Percentiles rank a stretch among this genome's conserved stretches.
Conservation (phyloP, 495 filamentous ascomycete species). For the Aspergillus carlsbadensis region DNA sequence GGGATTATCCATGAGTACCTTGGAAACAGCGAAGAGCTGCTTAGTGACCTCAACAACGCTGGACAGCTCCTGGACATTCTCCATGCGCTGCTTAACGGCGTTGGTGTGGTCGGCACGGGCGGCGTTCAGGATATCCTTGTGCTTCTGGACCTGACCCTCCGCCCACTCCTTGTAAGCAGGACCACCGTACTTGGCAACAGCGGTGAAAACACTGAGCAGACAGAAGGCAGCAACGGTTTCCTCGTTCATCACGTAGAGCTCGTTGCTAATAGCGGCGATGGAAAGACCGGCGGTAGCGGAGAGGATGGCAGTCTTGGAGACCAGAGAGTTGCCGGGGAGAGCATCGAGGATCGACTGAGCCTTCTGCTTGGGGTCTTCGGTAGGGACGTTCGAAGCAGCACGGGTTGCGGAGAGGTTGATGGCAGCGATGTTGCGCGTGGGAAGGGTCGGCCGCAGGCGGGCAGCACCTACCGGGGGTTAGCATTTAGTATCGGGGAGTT, state of each 20-base stretch:
- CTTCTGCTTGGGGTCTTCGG: conserved; percentile 85
- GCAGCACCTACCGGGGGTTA: conserved; percentile 68
- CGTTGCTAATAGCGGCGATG: conserved; percentile 96
- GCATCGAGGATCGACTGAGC: conserved; percentile 92
- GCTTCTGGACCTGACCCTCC: conserved; percentile 77
- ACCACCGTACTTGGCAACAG: conserved; percentile 85
- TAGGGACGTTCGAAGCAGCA: conserved; percentile 71
- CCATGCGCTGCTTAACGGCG: conserved; percentile 90
- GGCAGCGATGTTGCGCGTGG: conserved; percentile 69
- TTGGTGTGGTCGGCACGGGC: conserved; percentile 91
- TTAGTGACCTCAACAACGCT: conserved; percentile 95
- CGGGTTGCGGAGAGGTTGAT: conserved; percentile 64
- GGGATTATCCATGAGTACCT: conserved; percentile 54
- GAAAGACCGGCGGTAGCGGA: conserved; percentile 88
- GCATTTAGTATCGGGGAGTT: conserved; percentile 17
- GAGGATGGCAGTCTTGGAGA: conserved; percentile 94
- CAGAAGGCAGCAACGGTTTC: conserved; percentile 90
- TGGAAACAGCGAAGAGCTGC: conserved; percentile 94
- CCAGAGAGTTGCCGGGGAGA: conserved; percentile 77
- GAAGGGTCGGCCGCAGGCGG: conserved; percentile 76
- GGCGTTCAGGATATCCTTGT: conserved; percentile 88
- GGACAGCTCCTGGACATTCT: conserved; percentile 87
- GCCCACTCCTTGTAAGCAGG: conserved; percentile 93
- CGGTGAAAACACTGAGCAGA: conserved; percentile 84
- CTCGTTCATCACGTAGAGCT: conserved; percentile 99